A percentile compares a stretch with the other conserved stretches of the same genome.
Conservation (phyloP, 371 early-diverging fungal species). For the Actinomortierella ambigua region DNA sequence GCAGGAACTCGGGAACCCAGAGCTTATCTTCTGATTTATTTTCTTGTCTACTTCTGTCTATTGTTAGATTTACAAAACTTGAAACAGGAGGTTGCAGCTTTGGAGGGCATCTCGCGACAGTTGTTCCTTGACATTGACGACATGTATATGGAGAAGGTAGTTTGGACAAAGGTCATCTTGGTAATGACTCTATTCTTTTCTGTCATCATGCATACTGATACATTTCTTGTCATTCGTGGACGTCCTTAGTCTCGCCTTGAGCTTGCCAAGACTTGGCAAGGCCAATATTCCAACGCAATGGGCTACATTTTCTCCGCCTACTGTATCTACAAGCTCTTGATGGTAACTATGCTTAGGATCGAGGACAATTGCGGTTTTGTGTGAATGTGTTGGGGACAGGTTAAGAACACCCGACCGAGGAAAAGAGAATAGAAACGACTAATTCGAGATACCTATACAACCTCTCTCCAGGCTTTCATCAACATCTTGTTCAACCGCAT, state of each 20-base stretch:
- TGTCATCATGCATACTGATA: constrained; percentile 8
- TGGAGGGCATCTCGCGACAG: constrained; percentile 66
- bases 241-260: constrained; percentile 57
- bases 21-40: neutral
- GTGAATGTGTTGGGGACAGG: too few species aligned
- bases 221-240: neutral
- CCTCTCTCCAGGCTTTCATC: constrained; percentile 59
- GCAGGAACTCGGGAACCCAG: neutral
- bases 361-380: too few species aligned
- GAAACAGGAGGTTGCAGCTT: constrained; percentile 60
- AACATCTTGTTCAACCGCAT: constrained; percentile 79
- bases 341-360: constrained; percentile 57
- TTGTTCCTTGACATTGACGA: constrained; percentile 67
- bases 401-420: too few species aligned
- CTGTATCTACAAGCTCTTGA: constrained; percentile 85
- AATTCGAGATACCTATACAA: too few species aligned
- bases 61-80: constrained; percentile 47
- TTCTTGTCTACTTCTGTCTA: neutral
- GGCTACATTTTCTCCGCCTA: constrained; percentile 86
- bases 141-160: constrained; percentile 61
- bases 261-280: constrained; percentile 75
- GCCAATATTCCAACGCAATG: constrained; percentile 75
- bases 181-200: neutral
- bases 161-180: neutral
- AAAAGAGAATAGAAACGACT: too few species aligned